Percentiles rank a stretch among this genome's conserved stretches.
phyloP scores from a whole-genome alignment of 2,329 filamentous ascomycete genomes.

The Sporothrix dimorphospora region DNA sequence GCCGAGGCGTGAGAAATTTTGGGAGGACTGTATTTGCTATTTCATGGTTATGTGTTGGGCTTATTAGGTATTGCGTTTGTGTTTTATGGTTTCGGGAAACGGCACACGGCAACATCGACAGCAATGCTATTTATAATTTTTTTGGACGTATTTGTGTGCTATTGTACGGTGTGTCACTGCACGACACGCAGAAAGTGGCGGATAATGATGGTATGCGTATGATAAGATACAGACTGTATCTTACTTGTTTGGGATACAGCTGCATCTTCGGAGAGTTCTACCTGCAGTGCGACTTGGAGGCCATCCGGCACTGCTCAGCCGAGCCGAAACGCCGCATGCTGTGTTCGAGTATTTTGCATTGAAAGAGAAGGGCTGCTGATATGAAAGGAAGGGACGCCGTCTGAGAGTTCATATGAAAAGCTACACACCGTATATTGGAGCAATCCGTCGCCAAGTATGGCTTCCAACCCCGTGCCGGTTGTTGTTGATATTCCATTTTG shows the following conservation, averaged over 20 bases:
- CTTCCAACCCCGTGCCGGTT: background rate
- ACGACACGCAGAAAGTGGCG: background rate
- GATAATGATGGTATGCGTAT: background rate
- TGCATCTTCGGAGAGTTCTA: background rate
- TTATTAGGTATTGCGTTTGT: background rate
- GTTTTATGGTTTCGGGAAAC: background rate
- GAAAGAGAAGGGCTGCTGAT: too few relatives aligned
- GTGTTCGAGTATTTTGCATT: background rate
- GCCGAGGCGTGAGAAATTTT: slow-evolving; percentile 35
- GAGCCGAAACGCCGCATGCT: background rate
- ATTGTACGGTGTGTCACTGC: too few relatives aligned
- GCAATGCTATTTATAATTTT: background rate
- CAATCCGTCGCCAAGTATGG: background rate
- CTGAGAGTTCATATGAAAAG: too few relatives aligned
- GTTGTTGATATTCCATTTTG: background rate
- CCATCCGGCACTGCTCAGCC: background rate
- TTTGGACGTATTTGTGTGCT: too few relatives aligned
- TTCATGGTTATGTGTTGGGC: slow-evolving; percentile 9
- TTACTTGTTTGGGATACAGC: background rate
- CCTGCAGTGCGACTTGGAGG: slow-evolving; percentile 4
- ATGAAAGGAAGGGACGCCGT: too few relatives aligned
- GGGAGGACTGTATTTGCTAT: background rate
- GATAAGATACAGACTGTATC: background rate
- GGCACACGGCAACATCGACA: background rate
- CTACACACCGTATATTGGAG: background rate